Base-by-base conservation (phyloP, 2,329 filamentous ascomycete genomes). In the Harringtonia lauricola region DNA sequence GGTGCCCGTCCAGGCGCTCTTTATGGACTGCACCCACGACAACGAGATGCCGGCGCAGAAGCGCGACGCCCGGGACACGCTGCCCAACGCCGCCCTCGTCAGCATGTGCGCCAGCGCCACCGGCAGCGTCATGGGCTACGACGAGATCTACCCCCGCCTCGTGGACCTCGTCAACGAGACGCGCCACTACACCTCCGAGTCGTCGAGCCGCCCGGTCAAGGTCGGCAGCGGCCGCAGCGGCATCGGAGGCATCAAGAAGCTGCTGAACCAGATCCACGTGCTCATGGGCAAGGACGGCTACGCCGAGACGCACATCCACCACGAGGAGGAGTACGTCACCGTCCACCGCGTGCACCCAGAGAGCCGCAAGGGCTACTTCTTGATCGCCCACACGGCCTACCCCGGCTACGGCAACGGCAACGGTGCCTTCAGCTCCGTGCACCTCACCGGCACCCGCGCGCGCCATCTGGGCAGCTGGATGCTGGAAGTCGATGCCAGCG, bases 21-120 rank as follows among this genome's bases (percentile, higher is more conserved):
- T 98, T 64, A 96, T 96, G 88, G 94, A 98, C 60, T 98, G 94
- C 63, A 98, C 94, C 0, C 92, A 98, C 61, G 92, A 98, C 65
- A 98, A 98, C 55, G 90, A 98, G 64, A 84, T 87, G 2, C 92
- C 92, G 1, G 86, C 90, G 1, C 90, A 98, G 63, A 95, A 95
- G 63, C 77, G 94, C 34, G 89, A 95, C 59, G 89, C 89, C 41
- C 79, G 88, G 47, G 94, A 98, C 59, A 96, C 92, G 0, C 71
- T 98, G 10, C 86, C 94, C 8, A 96, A 94, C 56, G 89, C 90
- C 40, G 92, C 92, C 6, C 72, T 98, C 4, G 90, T 96, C 31
- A 84, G 82, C 57, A 95, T 98, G 89, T 98, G 94, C 61, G 81
- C 88, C 21, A 95, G 87, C 54, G 87, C 90, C 2, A 89, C 84